Evolutionary conservation across 495 filamentous ascomycete genomes (phyloP).

Genomic region (Collariella sp.): DNA sequence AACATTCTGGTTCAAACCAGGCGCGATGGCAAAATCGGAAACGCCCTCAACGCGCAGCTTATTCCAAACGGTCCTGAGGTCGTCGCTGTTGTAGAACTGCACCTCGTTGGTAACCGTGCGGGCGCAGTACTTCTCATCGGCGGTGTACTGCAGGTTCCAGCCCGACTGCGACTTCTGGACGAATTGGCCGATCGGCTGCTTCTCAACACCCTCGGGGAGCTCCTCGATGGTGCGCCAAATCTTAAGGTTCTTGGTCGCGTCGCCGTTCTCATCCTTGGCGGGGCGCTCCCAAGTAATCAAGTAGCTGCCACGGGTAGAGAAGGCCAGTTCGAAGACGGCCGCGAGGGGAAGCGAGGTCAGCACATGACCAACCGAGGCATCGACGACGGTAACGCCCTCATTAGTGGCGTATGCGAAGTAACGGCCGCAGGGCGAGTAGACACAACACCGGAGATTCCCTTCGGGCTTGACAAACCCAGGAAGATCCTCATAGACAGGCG

Average conservation of each 20-base stretch:
- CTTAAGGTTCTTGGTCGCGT: slow-evolving; percentile 91
- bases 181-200: slow-evolving; percentile 71
- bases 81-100: slow-evolving; percentile 85
- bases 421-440: slow-evolving; percentile 87
- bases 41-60: slow-evolving; percentile 91
- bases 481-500: slow-evolving; percentile 76
- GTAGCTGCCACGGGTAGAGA: slow-evolving; percentile 85
- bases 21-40: slow-evolving; percentile 77
- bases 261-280: slow-evolving; percentile 83
- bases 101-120: slow-evolving; percentile 93
- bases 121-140: slow-evolving; percentile 85
- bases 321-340: slow-evolving; percentile 87
- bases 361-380: slow-evolving; percentile 70
- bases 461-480: slow-evolving; percentile 82
- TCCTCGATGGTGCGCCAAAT: slow-evolving; percentile 76
- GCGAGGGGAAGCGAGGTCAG: slow-evolving; percentile 64
- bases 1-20: slow-evolving; percentile 78
- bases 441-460: slow-evolving; percentile 87
- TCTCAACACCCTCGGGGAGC: slow-evolving; percentile 45
- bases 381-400: slow-evolving; percentile 75
- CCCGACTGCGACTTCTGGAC: slow-evolving; percentile 92
- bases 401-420: slow-evolving; percentile 93
- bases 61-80: slow-evolving; percentile 83
- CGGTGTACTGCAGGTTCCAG: slow-evolving; percentile 96
- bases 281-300: slow-evolving; percentile 95